These are phyloP conservation scores for Hymenoscyphus occultus DNA, from an alignment of 2,329 filamentous ascomycete genomes.

Conservation along the genomic window DNA sequence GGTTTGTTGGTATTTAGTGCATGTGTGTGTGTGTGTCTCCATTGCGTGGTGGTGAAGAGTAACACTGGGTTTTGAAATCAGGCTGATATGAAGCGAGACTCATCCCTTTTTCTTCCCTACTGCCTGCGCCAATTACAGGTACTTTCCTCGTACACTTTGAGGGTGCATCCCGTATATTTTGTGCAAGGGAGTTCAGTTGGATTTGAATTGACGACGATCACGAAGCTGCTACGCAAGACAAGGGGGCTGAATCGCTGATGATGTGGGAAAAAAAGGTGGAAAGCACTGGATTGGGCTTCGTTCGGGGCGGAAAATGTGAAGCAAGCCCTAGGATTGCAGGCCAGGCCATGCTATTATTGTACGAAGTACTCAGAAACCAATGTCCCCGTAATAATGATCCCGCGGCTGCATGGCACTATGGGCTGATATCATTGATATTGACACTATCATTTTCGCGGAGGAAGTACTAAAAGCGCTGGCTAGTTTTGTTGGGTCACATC, in stretches of 20 bases:
- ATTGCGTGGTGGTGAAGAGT: not conserved
- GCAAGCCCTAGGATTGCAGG: slow-evolving; percentile 9
- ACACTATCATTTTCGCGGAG: slow-evolving; percentile 8
- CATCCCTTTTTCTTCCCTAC: slow-evolving; percentile 10
- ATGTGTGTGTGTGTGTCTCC: not conserved
- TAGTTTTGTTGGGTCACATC: slow-evolving; percentile 10
- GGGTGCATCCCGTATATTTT: slow-evolving; percentile 6
- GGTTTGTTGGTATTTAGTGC: not conserved
- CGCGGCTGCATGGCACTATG: not conserved
- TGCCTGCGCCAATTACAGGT: slow-evolving; percentile 13
- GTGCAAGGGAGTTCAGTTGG: not conserved
- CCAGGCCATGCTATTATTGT: slow-evolving; percentile 3
- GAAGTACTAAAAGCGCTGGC: slow-evolving; percentile 10
- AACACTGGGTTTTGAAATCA: slow-evolving; percentile 14
- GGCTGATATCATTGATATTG: slow-evolving; percentile 7
- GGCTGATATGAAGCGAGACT: slow-evolving; percentile 15
- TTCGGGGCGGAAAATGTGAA: slow-evolving; percentile 11
- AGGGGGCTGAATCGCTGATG: slow-evolving; percentile 8
- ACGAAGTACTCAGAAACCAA: not conserved
- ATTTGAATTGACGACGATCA: slow-evolving; percentile 21
- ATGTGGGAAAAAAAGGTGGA: slow-evolving; percentile 4
- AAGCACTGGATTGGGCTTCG: slow-evolving; percentile 6
- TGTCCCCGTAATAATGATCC: slow-evolving; percentile 8
- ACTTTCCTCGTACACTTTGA: slow-evolving; percentile 4
- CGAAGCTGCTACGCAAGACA: slow-evolving; percentile 19